Percentiles rank a stretch among this genome's conserved stretches.
These are phyloP conservation scores for Posidonia oceanica DNA, from an alignment of 116 monocot species.

Conservation along the genomic window DNA sequence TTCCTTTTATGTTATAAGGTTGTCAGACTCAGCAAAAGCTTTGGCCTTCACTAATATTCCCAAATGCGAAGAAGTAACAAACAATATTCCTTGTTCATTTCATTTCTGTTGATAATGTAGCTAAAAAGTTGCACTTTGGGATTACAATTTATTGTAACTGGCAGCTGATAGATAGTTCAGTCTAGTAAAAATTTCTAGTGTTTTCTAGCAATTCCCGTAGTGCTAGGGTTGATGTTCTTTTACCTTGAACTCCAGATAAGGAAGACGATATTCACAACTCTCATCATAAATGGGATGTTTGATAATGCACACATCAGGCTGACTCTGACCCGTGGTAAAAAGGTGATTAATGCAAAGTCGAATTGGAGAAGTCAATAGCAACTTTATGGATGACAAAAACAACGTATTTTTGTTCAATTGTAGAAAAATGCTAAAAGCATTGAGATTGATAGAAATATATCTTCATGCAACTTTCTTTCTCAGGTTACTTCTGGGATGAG, in stretches of 20 bases:
- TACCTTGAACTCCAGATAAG: constrained; percentile 39
- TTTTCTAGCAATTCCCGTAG: neutral
- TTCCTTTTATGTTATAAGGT: constrained; percentile 23
- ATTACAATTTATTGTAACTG: too few relatives aligned
- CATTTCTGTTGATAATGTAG: neutral
- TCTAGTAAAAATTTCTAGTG: neutral
- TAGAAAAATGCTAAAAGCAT: too few relatives aligned
- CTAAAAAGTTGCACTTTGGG: neutral
- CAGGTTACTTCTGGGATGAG: constrained; percentile 99
- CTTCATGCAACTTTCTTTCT: neutral
- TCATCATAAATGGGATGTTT: constrained; percentile 85
- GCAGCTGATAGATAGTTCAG: too few relatives aligned
- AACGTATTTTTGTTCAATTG: too few relatives aligned
- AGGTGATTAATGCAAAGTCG: constrained; percentile 28
- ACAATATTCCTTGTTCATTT: neutral
- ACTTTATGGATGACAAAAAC: neutral
- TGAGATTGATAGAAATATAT: neutral
- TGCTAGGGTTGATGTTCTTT: neutral
- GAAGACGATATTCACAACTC: constrained; percentile 87
- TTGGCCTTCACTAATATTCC: constrained; percentile 85
- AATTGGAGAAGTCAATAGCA: neutral
- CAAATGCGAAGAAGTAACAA: constrained; percentile 30
- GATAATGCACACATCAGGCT: constrained; percentile 91
- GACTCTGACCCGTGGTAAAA: constrained; percentile 93
- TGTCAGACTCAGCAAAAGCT: constrained; percentile 93